Conservation (phyloP, 345 rosid species). For the Boechera retrofracta region DNA sequence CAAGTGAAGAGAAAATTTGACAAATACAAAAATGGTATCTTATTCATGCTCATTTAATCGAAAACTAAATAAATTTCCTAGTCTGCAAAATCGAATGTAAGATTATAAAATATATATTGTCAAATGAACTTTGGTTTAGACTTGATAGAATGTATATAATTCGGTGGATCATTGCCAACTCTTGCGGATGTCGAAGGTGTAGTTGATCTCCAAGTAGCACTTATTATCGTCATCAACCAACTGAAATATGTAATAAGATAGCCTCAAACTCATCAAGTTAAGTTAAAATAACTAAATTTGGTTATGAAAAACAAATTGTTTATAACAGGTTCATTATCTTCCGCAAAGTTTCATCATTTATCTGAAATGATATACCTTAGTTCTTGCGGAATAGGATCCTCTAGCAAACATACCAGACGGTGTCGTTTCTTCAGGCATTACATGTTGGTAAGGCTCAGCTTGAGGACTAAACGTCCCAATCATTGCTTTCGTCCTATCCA, state of each 20-base stretch:
- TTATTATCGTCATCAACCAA: constrained; percentile 86
- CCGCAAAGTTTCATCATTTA: background rate
- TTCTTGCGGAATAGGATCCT: constrained; percentile 86
- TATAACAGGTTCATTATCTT: background rate
- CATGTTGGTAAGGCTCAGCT: constrained; percentile 74
- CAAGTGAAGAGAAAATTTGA: constrained; percentile 5
- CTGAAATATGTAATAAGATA: constrained; percentile 47
- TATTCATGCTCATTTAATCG: constrained; percentile 30
- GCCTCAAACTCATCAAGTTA: background rate
- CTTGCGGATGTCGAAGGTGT: constrained; percentile 87
- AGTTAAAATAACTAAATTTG: background rate
- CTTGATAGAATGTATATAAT: constrained; percentile 8
- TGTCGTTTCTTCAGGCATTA: constrained; percentile 80
- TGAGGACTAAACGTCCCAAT: constrained; percentile 96
- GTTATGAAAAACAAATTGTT: background rate
- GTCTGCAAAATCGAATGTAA: constrained; percentile 27
- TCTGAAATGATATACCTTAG: constrained; percentile 53
- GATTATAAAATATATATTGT: background rate
- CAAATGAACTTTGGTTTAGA: constrained; percentile 32
- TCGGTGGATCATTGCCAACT: constrained; percentile 55
- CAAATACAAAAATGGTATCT: constrained; percentile 4
- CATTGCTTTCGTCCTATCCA: constrained; percentile 88
- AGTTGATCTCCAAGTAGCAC: constrained; percentile 88
- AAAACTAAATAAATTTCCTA: constrained; percentile 26
- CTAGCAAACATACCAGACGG: constrained; percentile 93